Conservation (phyloP, 257 asterid genomes). For the Leonotis leonurus region DNA sequence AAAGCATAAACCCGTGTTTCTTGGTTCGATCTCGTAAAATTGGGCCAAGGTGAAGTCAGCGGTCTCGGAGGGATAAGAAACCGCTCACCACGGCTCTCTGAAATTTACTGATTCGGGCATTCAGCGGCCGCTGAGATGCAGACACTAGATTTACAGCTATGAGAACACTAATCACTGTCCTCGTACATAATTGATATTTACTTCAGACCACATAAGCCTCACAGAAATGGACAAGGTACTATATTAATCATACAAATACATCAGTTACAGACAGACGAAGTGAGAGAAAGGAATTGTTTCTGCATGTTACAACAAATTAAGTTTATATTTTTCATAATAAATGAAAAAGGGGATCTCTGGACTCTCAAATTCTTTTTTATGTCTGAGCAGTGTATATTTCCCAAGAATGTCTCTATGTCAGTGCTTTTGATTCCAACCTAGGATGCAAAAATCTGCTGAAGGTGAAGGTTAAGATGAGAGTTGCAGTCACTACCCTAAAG, state of each 20-base stretch:
- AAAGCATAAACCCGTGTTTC: constrained; percentile 67
- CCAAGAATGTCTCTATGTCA: constrained; percentile 23
- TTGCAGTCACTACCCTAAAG: no score
- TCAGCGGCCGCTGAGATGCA: no score
- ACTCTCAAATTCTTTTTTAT: constrained; percentile 19
- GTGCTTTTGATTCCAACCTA: constrained; percentile 3
- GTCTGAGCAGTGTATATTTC: constrained; percentile 22
- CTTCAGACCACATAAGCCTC: constrained; percentile 10
- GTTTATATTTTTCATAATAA: constrained; percentile 14
- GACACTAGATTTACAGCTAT: no score
- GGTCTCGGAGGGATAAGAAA: no score
- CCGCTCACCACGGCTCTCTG: no score
- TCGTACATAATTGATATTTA: no score
- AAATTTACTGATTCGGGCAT: no score
- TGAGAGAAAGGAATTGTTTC: constrained; percentile 14
- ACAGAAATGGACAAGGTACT: constrained; percentile 17
- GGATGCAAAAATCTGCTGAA: background rate
- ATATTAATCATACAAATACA: constrained; percentile 21
- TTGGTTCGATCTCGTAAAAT: constrained; percentile 24
- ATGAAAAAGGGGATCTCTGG: constrained; percentile 27
- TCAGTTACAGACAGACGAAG: constrained; percentile 18
- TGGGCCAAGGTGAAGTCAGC: background rate
- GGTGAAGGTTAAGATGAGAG: background rate
- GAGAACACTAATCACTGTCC: no score
- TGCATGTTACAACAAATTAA: constrained; percentile 15